Evolutionary conservation across 1,284 basidiomycete species (phyloP), one percentile per base, ranked within the genome.

Genomic region (Trichosporon sp.): DNA sequence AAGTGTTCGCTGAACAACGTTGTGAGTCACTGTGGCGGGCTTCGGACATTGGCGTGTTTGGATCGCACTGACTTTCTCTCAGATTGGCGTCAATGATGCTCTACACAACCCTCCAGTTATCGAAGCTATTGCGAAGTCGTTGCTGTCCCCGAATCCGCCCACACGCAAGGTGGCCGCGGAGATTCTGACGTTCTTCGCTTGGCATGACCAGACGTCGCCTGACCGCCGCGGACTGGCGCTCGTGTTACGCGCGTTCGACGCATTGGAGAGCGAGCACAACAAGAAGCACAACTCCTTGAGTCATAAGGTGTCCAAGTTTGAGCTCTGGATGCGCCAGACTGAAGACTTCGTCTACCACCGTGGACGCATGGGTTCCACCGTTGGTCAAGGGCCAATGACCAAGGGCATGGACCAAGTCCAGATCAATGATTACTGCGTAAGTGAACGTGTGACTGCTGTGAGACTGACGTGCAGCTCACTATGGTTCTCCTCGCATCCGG

Each of bases 301-400:
- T 5, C 89, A 90, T 85, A 75, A 87, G 87, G 73, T 66, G 75
- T 78, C 84, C 64, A 83, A 86, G 49, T 99, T 93, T 78, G 88
- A 89, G 69, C 92, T 87, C 68, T 98, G 93, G 95, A 91, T 99
- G 78, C 88, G 88, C 69, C 88, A 89, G 1, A 83, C 95, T 66
- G 90, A 95, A 72, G 82, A 82, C 37, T 87, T 87, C 4, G 84
- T 98, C 13, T 86, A 87, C 54, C 93, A 94, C 1, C 83, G 93
- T 65, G 95, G 96, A 1, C 90, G 88, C 77, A 95, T 98, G 92
- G 95, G 95, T 2, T 95, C 90, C 74, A 81, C 91, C 57, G 95
- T 99, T 8, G 95, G 96, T 2, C 91, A 92, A 9, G 95, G 92
- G 70, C 91, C 95, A 34, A 92, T 96, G 68, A 85, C 95, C 64